Evolutionary conservation across 2,329 filamentous ascomycete species (phyloP).

Genomic region (Ascochyta pisi): DNA sequence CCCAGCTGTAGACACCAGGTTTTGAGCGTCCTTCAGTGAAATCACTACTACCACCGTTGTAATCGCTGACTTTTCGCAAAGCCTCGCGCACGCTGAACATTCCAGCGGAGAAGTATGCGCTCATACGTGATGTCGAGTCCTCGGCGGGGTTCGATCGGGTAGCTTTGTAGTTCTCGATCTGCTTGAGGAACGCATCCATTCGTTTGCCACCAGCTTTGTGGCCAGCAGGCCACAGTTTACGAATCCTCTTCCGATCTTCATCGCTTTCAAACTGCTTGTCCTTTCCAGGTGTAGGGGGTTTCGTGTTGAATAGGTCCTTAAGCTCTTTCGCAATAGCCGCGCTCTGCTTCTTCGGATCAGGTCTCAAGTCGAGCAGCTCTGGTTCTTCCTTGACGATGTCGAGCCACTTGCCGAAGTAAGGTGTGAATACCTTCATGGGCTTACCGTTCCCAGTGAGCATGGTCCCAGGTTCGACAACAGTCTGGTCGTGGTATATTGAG

Average conservation of each 20-base stretch:
- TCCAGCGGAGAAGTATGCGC: constrained; percentile 55
- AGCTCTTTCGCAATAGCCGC: constrained; percentile 35
- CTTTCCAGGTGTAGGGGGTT: constrained; percentile 46
- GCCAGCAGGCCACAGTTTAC: constrained; percentile 55
- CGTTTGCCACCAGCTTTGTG: constrained; percentile 53
- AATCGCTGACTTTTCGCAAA: constrained; percentile 50
- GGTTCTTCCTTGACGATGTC: constrained; percentile 52
- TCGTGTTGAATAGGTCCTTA: constrained; percentile 41
- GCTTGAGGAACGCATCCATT: constrained; percentile 52
- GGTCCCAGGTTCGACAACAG: constrained; percentile 55
- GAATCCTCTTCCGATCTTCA: constrained; percentile 50
- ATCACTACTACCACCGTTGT: constrained; percentile 52
- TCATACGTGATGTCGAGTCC: constrained; percentile 52
- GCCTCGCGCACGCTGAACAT: constrained; percentile 56
- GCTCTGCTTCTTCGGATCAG: constrained; percentile 51
- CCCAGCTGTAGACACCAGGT: constrained; percentile 53
- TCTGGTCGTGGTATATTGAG: constrained; percentile 58
- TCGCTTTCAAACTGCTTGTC: constrained; percentile 51
- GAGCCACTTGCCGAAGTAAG: constrained; percentile 59
- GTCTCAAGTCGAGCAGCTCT: constrained; percentile 52
- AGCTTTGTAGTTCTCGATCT: constrained; percentile 50
- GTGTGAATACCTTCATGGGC: constrained; percentile 61
- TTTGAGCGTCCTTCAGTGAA: constrained; percentile 51
- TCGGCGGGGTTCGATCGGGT: constrained; percentile 53
- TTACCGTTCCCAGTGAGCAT: constrained; percentile 53